A percentile compares a stretch with the other conserved stretches of the same genome.
These are phyloP conservation scores for Crithidia bombi DNA, from an alignment of 208 protist genomes.

Conservation along the genomic window DNA sequence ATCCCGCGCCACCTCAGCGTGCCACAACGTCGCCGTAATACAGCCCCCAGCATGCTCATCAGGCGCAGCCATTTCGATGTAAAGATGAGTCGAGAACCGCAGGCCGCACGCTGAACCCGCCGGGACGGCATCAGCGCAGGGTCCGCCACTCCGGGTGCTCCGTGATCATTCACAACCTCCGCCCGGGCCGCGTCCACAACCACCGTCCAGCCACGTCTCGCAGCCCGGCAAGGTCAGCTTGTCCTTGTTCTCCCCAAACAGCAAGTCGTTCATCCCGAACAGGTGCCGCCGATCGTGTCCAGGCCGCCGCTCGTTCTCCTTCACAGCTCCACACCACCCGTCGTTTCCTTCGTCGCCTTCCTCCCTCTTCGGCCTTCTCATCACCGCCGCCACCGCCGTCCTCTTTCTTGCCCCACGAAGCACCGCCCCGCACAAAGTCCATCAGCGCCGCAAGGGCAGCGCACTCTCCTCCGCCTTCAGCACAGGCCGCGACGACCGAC, in stretches of 20 bases:
- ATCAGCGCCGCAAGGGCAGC: conserved; percentile 29
- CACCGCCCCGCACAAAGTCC: conserved; percentile 16
- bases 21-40: conserved; percentile 73
- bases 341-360: not conserved
- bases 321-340: not conserved
- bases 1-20: conserved; percentile 1
- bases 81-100: conserved; percentile 77
- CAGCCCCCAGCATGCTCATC: conserved; percentile 66
- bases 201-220: conserved; percentile 91
- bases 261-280: conserved; percentile 16
- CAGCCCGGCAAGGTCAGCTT: conserved; percentile 81
- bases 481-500: conserved; percentile 27
- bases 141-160: conserved; percentile 84
- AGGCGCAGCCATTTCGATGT: conserved; percentile 61
- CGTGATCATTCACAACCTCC: conserved; percentile 90
- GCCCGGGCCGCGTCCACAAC: conserved; percentile 86
- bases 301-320: conserved; percentile 1
- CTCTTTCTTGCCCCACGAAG: not conserved
- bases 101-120: conserved; percentile 79
- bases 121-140: conserved; percentile 88
- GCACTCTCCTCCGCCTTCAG: conserved; percentile 11
- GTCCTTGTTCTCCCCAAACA: conserved; percentile 42
- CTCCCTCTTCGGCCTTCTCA: not conserved
- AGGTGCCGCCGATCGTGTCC: conserved; percentile 9
- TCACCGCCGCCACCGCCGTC: not conserved